Evolutionary conservation across 129 eudicot genomes (phyloP).

Genomic region (Deinandra increscens): DNA sequence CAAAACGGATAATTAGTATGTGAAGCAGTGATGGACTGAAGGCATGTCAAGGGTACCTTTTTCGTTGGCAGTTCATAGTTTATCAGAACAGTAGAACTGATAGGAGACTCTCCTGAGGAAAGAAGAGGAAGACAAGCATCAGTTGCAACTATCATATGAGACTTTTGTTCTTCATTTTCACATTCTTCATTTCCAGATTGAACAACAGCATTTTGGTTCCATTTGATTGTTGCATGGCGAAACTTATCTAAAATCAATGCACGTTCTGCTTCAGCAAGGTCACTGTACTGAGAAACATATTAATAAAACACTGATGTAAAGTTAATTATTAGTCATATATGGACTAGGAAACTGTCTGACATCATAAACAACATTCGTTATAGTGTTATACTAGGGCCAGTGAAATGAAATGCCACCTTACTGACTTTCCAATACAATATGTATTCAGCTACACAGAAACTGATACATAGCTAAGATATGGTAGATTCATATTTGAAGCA

Average conservation of each 20-base stretch:
- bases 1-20: background rate
- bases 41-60: constrained; percentile 47
- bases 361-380: no score
- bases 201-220: constrained; percentile 50
- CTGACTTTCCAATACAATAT: background rate
- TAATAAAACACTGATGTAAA: constrained; percentile 10
- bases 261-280: constrained; percentile 78
- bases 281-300: constrained; percentile 64
- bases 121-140: constrained; percentile 90
- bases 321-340: constrained; percentile 7
- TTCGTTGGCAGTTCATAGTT: constrained; percentile 82
- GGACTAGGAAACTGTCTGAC: constrained; percentile 6
- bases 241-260: constrained; percentile 53
- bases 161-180: constrained; percentile 53
- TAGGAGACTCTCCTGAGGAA: constrained; percentile 70
- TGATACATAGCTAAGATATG: no score
- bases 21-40: background rate
- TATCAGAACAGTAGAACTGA: constrained; percentile 69
- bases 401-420: constrained; percentile 16
- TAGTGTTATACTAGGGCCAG: no score
- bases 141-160: constrained; percentile 75
- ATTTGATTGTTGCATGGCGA: constrained; percentile 55
- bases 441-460: no score
- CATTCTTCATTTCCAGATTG: constrained; percentile 44
- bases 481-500: no score